A percentile compares a stretch with the other conserved stretches of the same genome.
Evolutionary conservation across 257 asterid species (phyloP).

Genomic region (Orobanche coerulescens): DNA sequence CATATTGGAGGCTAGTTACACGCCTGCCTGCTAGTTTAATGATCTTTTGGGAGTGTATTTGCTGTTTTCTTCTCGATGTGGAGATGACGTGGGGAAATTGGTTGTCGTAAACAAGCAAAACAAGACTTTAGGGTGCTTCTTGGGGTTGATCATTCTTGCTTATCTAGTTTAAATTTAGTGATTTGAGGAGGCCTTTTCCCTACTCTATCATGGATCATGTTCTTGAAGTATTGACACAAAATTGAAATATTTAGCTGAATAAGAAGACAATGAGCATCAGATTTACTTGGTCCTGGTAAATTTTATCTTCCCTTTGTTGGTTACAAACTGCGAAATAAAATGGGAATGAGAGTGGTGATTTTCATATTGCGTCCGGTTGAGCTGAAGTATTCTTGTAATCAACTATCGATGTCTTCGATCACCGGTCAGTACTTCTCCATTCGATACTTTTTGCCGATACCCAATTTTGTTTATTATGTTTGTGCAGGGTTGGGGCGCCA

Average conservation of each 20-base stretch:
- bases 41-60: constrained; percentile 11
- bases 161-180: constrained; percentile 12
- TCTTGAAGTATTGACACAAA: constrained; percentile 16
- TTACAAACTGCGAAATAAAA: constrained; percentile 17
- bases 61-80: neutral
- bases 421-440: constrained; percentile 15
- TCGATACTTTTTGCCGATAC: constrained; percentile 1
- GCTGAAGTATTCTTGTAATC: constrained; percentile 1
- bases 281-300: constrained; percentile 21
- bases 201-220: constrained; percentile 10
- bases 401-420: constrained; percentile 10
- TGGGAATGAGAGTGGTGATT: constrained; percentile 16
- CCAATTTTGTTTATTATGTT: constrained; percentile 29
- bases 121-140: constrained; percentile 14
- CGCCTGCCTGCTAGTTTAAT: constrained; percentile 12
- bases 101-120: constrained; percentile 4
- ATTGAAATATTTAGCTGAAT: neutral
- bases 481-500: constrained; percentile 49
- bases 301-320: constrained; percentile 21
- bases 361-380: constrained; percentile 9
- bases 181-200: neutral
- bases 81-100: constrained; percentile 16
- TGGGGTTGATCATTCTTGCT: constrained; percentile 9
- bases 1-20: constrained; percentile 16
- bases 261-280: constrained; percentile 3